Evolutionary conservation across 1,139 yeast genomes (phyloP).

Genomic region (Zygosaccharomyces pseudobailii): DNA sequence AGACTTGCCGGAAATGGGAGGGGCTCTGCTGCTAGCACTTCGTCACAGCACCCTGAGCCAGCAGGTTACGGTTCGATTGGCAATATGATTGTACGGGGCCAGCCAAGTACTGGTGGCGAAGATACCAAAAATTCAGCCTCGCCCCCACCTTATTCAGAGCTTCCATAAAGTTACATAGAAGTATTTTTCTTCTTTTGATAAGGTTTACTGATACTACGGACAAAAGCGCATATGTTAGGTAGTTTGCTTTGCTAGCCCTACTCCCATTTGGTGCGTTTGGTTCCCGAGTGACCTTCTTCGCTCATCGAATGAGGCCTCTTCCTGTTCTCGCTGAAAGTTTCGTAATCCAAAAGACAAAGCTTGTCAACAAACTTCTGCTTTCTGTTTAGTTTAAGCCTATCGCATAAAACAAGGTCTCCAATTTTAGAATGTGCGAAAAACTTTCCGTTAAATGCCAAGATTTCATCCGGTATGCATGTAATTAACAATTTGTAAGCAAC

Average conservation of each 20-base stretch:
- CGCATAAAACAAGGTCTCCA: slow-evolving; percentile 19
- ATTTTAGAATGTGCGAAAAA: slow-evolving; percentile 18
- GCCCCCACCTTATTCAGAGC: slow-evolving; percentile 14
- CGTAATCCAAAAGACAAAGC: slow-evolving; percentile 16
- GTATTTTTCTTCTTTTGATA: not conserved
- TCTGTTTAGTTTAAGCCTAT: slow-evolving; percentile 16
- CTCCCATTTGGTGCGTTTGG: slow-evolving; percentile 11
- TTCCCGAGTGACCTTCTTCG: slow-evolving; percentile 1
- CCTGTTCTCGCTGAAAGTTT: slow-evolving; percentile 4
- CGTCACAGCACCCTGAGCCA: slow-evolving; percentile 2
- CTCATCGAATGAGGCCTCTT: slow-evolving; percentile 6
- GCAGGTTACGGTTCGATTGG: slow-evolving; percentile 6
- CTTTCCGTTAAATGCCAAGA: slow-evolving; percentile 20
- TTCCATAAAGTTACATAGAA: slow-evolving; percentile 7
- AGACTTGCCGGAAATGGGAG: slow-evolving; percentile 11
- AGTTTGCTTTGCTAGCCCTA: not conserved
- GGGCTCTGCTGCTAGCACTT: not conserved
- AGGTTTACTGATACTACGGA: not conserved
- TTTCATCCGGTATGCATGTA: slow-evolving; percentile 21
- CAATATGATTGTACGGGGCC: slow-evolving; percentile 8
- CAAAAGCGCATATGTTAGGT: not conserved
- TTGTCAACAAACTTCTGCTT: slow-evolving; percentile 22
- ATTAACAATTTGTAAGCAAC: slow-evolving; percentile 18
- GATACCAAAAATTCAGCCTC: slow-evolving; percentile 8
- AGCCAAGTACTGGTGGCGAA: slow-evolving; percentile 6